These are phyloP conservation scores for Fomitopsis schrenkii DNA, from an alignment of 1,284 basidiomycete species.

Conservation along the genomic window DNA sequence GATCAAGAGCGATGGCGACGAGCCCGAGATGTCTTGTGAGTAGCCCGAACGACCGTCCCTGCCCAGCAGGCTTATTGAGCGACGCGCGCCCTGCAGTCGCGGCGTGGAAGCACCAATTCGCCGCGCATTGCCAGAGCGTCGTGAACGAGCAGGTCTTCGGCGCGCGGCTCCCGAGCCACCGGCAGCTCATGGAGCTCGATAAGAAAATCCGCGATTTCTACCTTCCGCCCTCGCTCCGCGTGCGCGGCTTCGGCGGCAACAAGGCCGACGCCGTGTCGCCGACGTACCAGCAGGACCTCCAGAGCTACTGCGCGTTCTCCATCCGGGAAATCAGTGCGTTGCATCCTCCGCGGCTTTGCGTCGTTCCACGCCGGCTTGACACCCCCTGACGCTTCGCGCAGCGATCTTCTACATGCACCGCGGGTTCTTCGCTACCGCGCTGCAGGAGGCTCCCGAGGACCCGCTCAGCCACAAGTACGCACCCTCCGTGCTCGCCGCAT, in stretches of 20 bases:
- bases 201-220: constrained; percentile 58
- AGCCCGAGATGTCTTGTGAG: constrained; percentile 65
- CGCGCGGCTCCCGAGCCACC: constrained; percentile 55
- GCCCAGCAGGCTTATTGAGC: not conserved
- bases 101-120: constrained; percentile 64
- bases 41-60: constrained; percentile 2
- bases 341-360: not conserved
- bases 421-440: constrained; percentile 65
- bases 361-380: not conserved
- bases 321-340: constrained; percentile 62
- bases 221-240: constrained; percentile 59
- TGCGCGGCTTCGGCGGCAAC: constrained; percentile 57
- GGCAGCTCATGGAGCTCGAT: constrained; percentile 57
- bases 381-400: constrained; percentile 18
- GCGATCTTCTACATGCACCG: constrained; percentile 71
- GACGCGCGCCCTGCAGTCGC: constrained; percentile 34
- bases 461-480: constrained; percentile 67
- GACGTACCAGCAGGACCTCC: constrained; percentile 54
- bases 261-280: constrained; percentile 39
- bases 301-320: constrained; percentile 57
- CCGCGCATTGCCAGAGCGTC: constrained; percentile 53
- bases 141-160: constrained; percentile 67
- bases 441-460: constrained; percentile 57
- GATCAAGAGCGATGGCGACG: constrained; percentile 43
- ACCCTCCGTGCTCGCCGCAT: constrained; percentile 63